Evolutionary conservation across 139 green algal species (phyloP).

Genomic region (Tetraselmis striata): DNA sequence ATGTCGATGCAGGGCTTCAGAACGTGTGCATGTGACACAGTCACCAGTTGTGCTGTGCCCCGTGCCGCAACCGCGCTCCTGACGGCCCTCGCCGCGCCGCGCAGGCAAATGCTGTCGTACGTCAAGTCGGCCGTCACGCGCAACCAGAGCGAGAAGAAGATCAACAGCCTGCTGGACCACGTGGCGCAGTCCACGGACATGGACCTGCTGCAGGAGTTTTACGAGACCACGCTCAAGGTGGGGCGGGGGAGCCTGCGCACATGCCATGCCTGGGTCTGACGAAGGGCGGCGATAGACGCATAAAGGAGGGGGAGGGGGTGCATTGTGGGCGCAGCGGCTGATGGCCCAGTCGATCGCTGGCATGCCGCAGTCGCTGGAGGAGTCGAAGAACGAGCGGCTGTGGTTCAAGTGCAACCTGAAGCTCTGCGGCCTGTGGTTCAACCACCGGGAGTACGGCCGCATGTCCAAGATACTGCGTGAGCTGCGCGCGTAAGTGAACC

Average conservation of each 20-base stretch:
- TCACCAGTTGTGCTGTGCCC: too few relatives aligned
- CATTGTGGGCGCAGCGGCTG: too few relatives aligned
- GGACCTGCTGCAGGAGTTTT: conserved; percentile 80
- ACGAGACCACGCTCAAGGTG: conserved; percentile 78
- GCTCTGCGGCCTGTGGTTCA: conserved; percentile 86
- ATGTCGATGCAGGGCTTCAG: too few relatives aligned
- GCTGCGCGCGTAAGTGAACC: conserved; percentile 66
- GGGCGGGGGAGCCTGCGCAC: conserved; percentile 11
- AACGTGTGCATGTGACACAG: too few relatives aligned
- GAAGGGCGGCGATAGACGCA: too few relatives aligned
- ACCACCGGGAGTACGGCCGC: conserved; percentile 62
- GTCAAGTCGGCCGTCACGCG: conserved; percentile 77
- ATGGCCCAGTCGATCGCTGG: too few relatives aligned
- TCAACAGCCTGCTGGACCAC: conserved; percentile 94
- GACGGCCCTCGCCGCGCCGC: conserved; percentile 1
- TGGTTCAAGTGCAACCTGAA: conserved; percentile 99
- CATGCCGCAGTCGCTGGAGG: conserved; percentile 62
- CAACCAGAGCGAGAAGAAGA: conserved; percentile 97
- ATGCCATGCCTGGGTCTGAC: too few relatives aligned
- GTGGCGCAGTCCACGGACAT: conserved; percentile 65
- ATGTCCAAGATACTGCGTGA: conserved; percentile 75
- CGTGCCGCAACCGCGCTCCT: conserved; percentile 10
- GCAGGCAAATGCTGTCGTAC: conserved; percentile 84
- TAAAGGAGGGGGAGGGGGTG: too few relatives aligned
- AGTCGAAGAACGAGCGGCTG: conserved; percentile 89